Conservation (phyloP, 306 rosid genomes). For the Prinsepia uniflora region DNA sequence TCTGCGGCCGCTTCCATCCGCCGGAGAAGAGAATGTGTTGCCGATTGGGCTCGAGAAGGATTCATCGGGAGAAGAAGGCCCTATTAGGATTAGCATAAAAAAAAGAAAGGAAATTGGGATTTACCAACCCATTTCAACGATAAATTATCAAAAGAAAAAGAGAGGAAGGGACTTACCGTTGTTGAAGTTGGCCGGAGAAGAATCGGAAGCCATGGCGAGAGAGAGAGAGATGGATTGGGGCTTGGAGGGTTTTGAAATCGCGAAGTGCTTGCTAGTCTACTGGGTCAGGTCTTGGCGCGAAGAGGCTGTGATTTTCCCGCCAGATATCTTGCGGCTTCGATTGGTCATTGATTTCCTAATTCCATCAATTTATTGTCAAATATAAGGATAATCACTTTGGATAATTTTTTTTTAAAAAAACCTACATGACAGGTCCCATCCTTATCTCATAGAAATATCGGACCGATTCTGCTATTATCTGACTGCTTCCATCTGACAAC, state of each 20-base stretch:
- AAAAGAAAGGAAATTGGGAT: not conserved
- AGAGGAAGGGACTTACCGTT: conserved; percentile 39
- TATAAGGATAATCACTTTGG: no score
- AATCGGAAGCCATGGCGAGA: conserved; percentile 76
- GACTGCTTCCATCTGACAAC: no score
- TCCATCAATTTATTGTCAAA: no score
- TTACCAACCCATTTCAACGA: not conserved
- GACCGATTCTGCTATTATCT: no score
- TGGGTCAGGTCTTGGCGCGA: conserved; percentile 41
- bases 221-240: not conserved
- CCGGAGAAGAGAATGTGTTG: conserved; percentile 71
- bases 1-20: conserved; percentile 35
- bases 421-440: no score
- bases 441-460: no score
- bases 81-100: conserved; percentile 29
- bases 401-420: no score
- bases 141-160: not conserved
- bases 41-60: conserved; percentile 82
- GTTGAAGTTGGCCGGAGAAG: conserved; percentile 52
- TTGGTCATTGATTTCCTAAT: not conserved
- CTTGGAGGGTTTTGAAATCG: not conserved
- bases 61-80: conserved; percentile 80
- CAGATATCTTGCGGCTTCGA: not conserved
- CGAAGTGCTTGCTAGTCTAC: not conserved
- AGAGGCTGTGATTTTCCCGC: conserved; percentile 15